These are phyloP conservation scores for Evernia prunastri DNA, from an alignment of 495 filamentous ascomycete species.

Conservation along the genomic window DNA sequence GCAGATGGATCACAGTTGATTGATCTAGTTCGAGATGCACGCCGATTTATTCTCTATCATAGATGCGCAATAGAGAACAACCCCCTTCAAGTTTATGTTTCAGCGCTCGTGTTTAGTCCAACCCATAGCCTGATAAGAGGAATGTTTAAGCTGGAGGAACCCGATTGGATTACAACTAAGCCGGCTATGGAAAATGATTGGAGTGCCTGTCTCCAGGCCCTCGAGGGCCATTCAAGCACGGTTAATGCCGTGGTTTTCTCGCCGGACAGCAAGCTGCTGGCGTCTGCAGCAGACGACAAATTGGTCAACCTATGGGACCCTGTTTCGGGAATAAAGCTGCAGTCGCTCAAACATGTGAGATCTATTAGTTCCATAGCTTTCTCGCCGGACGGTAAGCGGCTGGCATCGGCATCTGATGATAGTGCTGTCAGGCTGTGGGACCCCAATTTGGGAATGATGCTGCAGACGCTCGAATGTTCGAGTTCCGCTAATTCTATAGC, in stretches of 20 bases:
- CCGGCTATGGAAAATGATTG: conserved; percentile 22
- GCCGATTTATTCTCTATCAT: conserved; percentile 30
- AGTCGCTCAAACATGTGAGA: too few species aligned
- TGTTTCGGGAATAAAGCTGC: too few species aligned
- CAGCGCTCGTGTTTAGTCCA: conserved; percentile 35
- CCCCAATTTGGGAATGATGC: too few species aligned
- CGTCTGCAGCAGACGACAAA: conserved; percentile 25
- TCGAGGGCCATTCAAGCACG: conserved; percentile 25
- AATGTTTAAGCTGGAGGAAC: conserved; percentile 23
- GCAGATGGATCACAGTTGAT: conserved; percentile 17
- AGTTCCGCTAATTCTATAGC: conserved; percentile 18
- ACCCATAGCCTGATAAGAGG: conserved; percentile 18
- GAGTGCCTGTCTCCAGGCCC: conserved; percentile 26
- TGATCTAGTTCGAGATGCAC: conserved; percentile 27
- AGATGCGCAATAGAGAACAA: conserved; percentile 26
- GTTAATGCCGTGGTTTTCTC: conserved; percentile 12
- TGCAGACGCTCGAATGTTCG: conserved; percentile 9
- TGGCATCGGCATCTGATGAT: conserved; percentile 11
- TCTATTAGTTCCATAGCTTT: too few species aligned
- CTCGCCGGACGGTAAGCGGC: too few species aligned
- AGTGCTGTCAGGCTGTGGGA: conserved; percentile 13
- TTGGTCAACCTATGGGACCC: conserved; percentile 34
- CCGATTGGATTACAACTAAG: conserved; percentile 20
- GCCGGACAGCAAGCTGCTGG: conserved; percentile 3
- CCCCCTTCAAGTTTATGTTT: conserved; percentile 34